phyloP scores from a whole-genome alignment of 2,329 filamentous ascomycete species.

The Xylaria digitata region DNA sequence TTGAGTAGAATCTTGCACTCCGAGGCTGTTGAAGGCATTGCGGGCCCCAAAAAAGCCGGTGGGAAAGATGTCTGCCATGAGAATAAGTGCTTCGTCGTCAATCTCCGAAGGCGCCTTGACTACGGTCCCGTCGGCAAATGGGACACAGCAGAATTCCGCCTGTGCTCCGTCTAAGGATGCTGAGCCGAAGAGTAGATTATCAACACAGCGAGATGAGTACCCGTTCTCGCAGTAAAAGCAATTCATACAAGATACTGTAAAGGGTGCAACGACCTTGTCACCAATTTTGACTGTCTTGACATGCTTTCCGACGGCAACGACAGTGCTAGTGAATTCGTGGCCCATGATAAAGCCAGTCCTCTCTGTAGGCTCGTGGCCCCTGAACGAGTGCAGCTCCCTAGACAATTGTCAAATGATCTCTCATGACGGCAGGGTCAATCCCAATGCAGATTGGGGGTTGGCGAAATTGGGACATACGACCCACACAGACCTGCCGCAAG shows the following conservation, averaged over 20 bases:
- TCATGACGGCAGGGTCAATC: constrained; percentile 9
- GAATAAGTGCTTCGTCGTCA: constrained; percentile 77
- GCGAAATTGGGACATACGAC: constrained; percentile 65
- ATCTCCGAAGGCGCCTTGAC: constrained; percentile 77
- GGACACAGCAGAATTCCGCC: constrained; percentile 84
- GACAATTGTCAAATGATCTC: constrained; percentile 23
- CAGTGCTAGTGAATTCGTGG: constrained; percentile 86
- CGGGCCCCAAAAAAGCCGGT: constrained; percentile 85
- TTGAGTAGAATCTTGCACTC: constrained; percentile 68
- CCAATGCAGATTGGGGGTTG: constrained; percentile 5
- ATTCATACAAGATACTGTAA: constrained; percentile 79
- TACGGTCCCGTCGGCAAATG: constrained; percentile 83
- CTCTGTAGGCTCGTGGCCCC: constrained; percentile 78
- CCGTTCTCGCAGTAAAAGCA: constrained; percentile 89
- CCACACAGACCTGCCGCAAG: constrained; percentile 87
- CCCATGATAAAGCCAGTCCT: constrained; percentile 75
- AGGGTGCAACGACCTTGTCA: constrained; percentile 84
- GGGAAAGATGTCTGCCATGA: constrained; percentile 95
- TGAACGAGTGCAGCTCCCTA: constrained; percentile 87
- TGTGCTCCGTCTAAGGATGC: constrained; percentile 78
- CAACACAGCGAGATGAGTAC: constrained; percentile 80
- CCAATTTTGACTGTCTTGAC: constrained; percentile 78
- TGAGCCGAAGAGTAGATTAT: constrained; percentile 77
- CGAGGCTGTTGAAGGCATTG: constrained; percentile 77
- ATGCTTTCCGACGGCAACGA: constrained; percentile 73